phyloP scores from a whole-genome alignment of 2,329 filamentous ascomycete species.

The Talaromyces albobiverticillius region DNA sequence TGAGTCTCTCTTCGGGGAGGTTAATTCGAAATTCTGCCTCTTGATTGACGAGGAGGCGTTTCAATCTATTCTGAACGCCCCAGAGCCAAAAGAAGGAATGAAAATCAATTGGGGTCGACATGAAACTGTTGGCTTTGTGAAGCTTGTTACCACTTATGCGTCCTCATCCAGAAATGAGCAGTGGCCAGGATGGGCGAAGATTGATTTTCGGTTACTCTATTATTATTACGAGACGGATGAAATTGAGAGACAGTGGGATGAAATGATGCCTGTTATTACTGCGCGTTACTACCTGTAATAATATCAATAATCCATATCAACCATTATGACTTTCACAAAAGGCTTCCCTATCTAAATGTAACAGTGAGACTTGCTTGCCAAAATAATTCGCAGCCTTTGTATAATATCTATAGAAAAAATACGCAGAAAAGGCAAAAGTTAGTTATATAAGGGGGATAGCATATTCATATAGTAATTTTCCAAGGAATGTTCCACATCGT shows the following conservation, averaged over 20 bases:
- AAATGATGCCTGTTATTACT: no score
- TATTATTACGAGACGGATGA: neutral
- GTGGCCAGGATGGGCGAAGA: conserved; percentile 2
- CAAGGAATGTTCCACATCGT: no score
- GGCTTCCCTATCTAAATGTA: no score
- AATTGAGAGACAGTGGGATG: neutral
- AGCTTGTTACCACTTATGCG: neutral
- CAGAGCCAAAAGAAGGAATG: neutral
- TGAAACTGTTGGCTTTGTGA: neutral
- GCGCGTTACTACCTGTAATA: no score
- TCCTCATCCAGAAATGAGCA: neutral
- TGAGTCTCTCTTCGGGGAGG: neutral
- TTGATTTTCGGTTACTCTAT: conserved; percentile 6
- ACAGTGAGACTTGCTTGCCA: no score
- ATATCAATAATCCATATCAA: neutral
- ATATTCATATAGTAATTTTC: no score
- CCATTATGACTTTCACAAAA: no score
- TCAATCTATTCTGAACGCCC: neutral
- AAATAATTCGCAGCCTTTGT: no score
- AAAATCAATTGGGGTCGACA: neutral
- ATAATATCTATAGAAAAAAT: no score
- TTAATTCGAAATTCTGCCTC: neutral
- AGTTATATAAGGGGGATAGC: no score
- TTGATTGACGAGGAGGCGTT: neutral
- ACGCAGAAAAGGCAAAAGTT: no score